Conservation (phyloP, 306 rosid genomes). For the Cucumis melo region DNA sequence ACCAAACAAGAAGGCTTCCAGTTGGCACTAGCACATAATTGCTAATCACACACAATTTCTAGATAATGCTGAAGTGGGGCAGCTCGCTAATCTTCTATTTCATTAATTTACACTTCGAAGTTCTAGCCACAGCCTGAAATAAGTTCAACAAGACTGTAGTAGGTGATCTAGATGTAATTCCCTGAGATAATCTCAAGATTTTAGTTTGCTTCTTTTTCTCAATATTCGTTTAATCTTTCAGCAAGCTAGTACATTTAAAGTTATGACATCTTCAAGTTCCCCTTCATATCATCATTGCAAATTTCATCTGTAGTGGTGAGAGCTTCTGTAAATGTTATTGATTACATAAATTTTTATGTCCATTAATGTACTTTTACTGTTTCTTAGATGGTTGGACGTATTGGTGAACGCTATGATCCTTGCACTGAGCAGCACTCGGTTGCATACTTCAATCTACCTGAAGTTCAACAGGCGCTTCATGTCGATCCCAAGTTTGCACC, state of each 20-base stretch:
- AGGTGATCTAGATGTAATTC: not conserved
- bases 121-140: not conserved
- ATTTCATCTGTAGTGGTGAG: not conserved
- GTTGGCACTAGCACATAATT: not conserved
- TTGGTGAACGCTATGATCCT: slow-evolving; percentile 62
- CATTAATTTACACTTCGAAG: not conserved
- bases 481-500: slow-evolving; percentile 49
- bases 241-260: not conserved
- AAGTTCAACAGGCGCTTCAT: slow-evolving; percentile 65
- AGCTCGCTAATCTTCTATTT: not conserved
- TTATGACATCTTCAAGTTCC: not conserved
- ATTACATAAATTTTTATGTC: not conserved
- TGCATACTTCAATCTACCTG: slow-evolving; percentile 61
- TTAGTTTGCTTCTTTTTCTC: not conserved
- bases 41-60: not conserved
- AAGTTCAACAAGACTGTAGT: not conserved
- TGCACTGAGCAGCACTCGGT: slow-evolving; percentile 60
- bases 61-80: not conserved
- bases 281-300: not conserved
- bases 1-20: not conserved
- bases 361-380: not conserved
- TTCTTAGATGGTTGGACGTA: slow-evolving; percentile 35
- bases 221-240: not conserved
- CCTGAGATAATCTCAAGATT: not conserved
- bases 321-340: not conserved